Base-by-base conservation (phyloP, 106 monocot species). In the Platanthera zijinensis region DNA sequence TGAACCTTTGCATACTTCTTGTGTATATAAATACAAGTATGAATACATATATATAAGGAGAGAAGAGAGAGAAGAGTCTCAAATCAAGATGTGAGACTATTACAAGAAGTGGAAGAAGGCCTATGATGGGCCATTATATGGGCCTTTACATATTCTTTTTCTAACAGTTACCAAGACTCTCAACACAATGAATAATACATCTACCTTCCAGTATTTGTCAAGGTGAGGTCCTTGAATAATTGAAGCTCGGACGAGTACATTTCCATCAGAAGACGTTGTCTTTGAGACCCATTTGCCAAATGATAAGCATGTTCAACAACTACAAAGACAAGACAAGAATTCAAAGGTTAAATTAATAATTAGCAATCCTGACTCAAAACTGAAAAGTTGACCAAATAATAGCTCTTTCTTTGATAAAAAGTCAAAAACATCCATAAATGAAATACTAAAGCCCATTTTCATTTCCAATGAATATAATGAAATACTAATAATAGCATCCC, bases 201-300 rank as follows among this genome's bases (percentile, higher is more conserved):
- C 78, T 82, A 92, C 97, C 94, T 88, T 73, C 85, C 85, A 57
- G 86, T 52, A 69, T 82, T 94, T 57, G 78, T 78, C 57, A 82
- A 51, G 21, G 94, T 87, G 77, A 94, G 70, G 68, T 90, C 92
- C 73, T 90, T 92, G 73, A 99, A 94, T 70, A 94, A 78, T 73
- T 92, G 97, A 83, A 99, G 90, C 73, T 94, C 94, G 21, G 94
- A 74, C 1, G 97, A 94, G 81, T 94, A 99, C 82, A 94, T 73
- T 75, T 99, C 97, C 77, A 85, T 75, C 69, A 99, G 59, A 78
- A 99, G 84, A 19, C 84, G 78, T 74, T 82, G 91, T 76, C 87
- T 94, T 71, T 92, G 97, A 77, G 86, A 85, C 21, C 81, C 88
- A 74, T 81, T 99, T 76, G 85, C 97, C 77, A 92, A 71, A 67